Evolutionary conservation across 768 basidiomycete species (phyloP), one percentile per base, ranked within the genome.

Genomic region (Clathrus columnatus): DNA sequence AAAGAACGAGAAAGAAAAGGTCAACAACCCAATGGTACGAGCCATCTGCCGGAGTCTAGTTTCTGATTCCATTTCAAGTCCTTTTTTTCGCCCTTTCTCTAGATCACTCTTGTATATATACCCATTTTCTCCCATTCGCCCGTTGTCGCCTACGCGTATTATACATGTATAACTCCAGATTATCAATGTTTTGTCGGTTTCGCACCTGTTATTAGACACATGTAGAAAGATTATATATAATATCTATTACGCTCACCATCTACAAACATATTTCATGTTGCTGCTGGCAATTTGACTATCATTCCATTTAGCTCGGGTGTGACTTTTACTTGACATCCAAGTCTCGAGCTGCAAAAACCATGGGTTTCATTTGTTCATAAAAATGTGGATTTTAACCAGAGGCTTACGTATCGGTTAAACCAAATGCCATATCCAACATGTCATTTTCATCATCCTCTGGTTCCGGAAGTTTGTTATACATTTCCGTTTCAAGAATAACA

Each of bases 401-500:
- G 41, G 28, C 54, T 28, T 87, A 95, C 61, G 95, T 97, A 64
- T 97, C 95, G 0, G 92, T 94, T 51, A 98, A 75, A 0, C 91
- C 96, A 63, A 97, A 98, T 3, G 95, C 95, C 79, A 98, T 90
- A 68, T 97, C 95, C 36, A 99, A 79, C 91, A 94, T 93, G 63
- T 92, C 94, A 64, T 97, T 99, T 72, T 99, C 95, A 65, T 99
- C 95, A 61, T 98, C 95, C 54, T 88, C 88, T 4, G 95, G 94
- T 64, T 98, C 95, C 1, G 90, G 86, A 2, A 98, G 77, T 47
- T 79, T 67, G 68, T 97, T 90, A 67, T 93, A 97, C 58, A 84
- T 76, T 63, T 92, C 84, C 20, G 79, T 78, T 23, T 83, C 75
- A 52, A 94, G 75, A 56, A 99, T 91, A 54, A 98, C 81, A 67